Percentiles rank a stretch among this genome's conserved stretches.
Conservation (phyloP, 2,329 filamentous ascomycete species). For the Alternaria ethzedia region DNA sequence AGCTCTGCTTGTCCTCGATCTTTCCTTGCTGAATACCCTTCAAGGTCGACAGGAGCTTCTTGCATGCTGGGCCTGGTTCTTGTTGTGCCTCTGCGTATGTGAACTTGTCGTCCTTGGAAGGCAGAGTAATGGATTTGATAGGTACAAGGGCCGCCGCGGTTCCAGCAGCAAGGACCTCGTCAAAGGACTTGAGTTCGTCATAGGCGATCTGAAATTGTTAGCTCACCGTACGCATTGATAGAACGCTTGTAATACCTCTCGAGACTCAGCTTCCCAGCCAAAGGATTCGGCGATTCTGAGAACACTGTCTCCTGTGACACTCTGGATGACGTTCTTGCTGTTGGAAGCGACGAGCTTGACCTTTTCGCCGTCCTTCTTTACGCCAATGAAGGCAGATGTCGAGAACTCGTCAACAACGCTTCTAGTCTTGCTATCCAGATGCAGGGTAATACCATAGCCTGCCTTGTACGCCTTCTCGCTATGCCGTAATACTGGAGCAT, state of each 20-base stretch:
- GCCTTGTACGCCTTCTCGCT: slow-evolving; percentile 79
- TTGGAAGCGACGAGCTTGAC: slow-evolving; percentile 85
- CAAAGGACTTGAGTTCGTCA: slow-evolving; percentile 67
- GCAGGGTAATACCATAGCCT: slow-evolving; percentile 92
- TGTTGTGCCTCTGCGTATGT: slow-evolving; percentile 63
- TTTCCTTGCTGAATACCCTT: slow-evolving; percentile 87
- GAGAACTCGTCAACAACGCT: slow-evolving; percentile 95
- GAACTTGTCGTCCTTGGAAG: slow-evolving; percentile 62
- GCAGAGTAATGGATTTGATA: slow-evolving; percentile 86
- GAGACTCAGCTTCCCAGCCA: slow-evolving; percentile 83
- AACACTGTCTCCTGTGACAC: slow-evolving; percentile 80
- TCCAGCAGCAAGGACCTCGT: slow-evolving; percentile 88
- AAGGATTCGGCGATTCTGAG: slow-evolving; percentile 76
- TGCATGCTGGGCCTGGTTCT: slow-evolving; percentile 75
- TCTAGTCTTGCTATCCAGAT: slow-evolving; percentile 84
- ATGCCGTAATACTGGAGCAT: slow-evolving; percentile 87
- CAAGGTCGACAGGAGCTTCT: slow-evolving; percentile 75
- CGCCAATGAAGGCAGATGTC: slow-evolving; percentile 90
- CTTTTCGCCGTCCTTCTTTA: slow-evolving; percentile 64
- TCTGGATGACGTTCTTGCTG: slow-evolving; percentile 85
- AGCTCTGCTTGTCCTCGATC: slow-evolving; percentile 76
- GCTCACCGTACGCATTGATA: neutral
- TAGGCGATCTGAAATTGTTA: slow-evolving; percentile 64
- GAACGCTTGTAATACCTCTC: slow-evolving; percentile 60
- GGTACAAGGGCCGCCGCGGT: slow-evolving; percentile 92